Evolutionary conservation across 2,329 filamentous ascomycete species (phyloP).

Genomic region (Trichophyton simii): DNA sequence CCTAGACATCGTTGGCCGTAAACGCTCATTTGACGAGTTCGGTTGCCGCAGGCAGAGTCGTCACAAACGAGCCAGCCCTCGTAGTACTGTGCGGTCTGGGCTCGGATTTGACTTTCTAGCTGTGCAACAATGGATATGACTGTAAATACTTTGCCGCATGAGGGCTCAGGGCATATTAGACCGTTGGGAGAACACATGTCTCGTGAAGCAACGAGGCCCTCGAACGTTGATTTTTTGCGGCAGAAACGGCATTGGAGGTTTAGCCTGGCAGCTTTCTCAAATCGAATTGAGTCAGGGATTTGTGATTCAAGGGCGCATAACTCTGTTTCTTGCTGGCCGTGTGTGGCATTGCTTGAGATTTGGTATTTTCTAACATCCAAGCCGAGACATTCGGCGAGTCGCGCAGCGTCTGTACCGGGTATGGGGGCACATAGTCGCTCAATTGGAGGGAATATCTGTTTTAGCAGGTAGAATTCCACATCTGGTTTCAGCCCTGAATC

Average conservation of each 20-base stretch:
- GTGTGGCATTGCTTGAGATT: constrained; percentile 47
- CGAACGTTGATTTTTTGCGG: constrained; percentile 58
- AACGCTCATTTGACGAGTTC: constrained; percentile 84
- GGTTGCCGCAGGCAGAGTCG: constrained; percentile 71
- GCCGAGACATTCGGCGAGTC: constrained; percentile 84
- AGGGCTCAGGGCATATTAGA: constrained; percentile 52
- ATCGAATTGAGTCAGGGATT: constrained; percentile 81
- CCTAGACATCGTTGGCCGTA: constrained; percentile 85
- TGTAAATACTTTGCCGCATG: constrained; percentile 53
- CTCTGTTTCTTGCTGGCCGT: constrained; percentile 47
- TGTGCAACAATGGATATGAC: constrained; percentile 72
- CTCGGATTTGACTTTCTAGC: constrained; percentile 70
- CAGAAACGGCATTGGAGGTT: constrained; percentile 70
- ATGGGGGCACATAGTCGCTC: constrained; percentile 97
- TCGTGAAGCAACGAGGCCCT: constrained; percentile 53
- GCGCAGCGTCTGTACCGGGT: constrained; percentile 74
- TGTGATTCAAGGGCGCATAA: constrained; percentile 90
- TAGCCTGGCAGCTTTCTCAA: constrained; percentile 66
- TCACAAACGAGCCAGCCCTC: constrained; percentile 85
- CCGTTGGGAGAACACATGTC: constrained; percentile 59
- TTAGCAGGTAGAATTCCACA: constrained; percentile 95
- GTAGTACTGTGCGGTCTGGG: constrained; percentile 73
- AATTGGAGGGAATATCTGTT: constrained; percentile 95
- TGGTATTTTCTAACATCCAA: constrained; percentile 82
- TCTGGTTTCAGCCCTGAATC: constrained; percentile 69